Conservation (phyloP, 2,329 filamentous ascomycete genomes). For the Aureobasidium sp. region DNA sequence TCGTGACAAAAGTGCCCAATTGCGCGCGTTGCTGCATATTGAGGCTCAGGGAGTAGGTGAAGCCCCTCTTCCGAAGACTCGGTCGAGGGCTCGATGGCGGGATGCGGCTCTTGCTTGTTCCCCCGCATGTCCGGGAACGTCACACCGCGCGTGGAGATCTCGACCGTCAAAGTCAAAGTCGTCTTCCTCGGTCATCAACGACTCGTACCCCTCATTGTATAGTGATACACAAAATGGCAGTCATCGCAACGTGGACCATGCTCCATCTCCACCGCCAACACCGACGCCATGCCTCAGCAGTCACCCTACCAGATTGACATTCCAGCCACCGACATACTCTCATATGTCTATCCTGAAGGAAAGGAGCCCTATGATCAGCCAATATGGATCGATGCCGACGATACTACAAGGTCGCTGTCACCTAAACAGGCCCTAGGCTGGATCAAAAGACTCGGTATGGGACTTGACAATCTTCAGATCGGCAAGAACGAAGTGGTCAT, state of each 20-base stretch:
- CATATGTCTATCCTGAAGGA: constrained; percentile 31
- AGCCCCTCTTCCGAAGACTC: background rate
- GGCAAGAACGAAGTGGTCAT: constrained; percentile 46
- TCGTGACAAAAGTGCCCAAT: too few relatives aligned
- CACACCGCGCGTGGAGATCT: background rate
- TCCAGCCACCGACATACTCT: constrained; percentile 39
- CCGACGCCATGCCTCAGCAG: constrained; percentile 35
- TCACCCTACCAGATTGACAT: constrained; percentile 44
- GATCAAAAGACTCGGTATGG: constrained; percentile 46
- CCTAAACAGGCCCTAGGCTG: constrained; percentile 44
- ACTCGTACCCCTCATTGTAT: constrained; percentile 9
- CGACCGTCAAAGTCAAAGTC: background rate
- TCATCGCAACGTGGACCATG: background rate
- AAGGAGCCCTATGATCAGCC: constrained; percentile 38
- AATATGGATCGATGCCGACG: constrained; percentile 48
- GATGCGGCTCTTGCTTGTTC: background rate
- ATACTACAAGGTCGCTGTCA: constrained; percentile 40
- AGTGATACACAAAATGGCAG: constrained; percentile 1
- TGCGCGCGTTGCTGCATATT: background rate
- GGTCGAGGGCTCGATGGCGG: background rate
- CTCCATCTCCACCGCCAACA: background rate
- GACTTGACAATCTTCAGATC: constrained; percentile 42
- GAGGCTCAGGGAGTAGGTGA: background rate
- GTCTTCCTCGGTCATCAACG: constrained; percentile 9
- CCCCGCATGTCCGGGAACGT: constrained; percentile 1